These are phyloP conservation scores for Penicillium roqueforti DNA, from an alignment of 495 filamentous ascomycete species.

Conservation along the genomic window DNA sequence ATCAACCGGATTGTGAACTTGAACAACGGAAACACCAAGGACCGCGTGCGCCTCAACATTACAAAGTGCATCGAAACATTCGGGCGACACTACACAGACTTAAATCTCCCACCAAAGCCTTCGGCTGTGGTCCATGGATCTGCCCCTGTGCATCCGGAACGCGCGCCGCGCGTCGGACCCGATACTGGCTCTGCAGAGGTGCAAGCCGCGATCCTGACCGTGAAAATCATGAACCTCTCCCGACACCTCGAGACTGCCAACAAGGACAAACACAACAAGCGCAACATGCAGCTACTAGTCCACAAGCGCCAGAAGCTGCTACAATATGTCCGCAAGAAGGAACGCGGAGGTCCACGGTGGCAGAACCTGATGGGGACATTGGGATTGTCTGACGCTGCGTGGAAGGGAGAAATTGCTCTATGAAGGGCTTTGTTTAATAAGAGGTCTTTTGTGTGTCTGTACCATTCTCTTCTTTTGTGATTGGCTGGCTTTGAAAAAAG, in stretches of 20 bases:
- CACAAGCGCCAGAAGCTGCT: constrained; percentile 87
- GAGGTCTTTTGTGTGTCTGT: constrained; percentile 10
- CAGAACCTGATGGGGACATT: constrained; percentile 73
- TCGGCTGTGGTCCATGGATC: constrained; percentile 26
- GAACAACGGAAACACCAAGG: constrained; percentile 67
- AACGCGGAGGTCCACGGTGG: constrained; percentile 87
- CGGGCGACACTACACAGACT: constrained; percentile 87
- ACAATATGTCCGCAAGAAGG: constrained; percentile 79
- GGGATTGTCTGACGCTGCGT: constrained; percentile 80
- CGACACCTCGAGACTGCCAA: constrained; percentile 50
- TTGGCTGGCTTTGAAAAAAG: constrained; percentile 9
- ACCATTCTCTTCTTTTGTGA: constrained; percentile 5
- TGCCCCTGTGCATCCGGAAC: constrained; percentile 30
- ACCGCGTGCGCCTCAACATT: constrained; percentile 72
- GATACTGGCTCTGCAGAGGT: constrained; percentile 95
- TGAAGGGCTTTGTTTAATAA: constrained; percentile 35
- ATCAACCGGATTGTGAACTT: constrained; percentile 72
- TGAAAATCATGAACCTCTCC: constrained; percentile 82
- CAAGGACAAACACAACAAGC: constrained; percentile 89
- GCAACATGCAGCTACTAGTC: constrained; percentile 77
- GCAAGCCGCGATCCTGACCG: constrained; percentile 93
- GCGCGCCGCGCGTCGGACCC: constrained; percentile 69
- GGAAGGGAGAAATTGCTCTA: constrained; percentile 79
- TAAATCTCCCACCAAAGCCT: constrained; percentile 53
- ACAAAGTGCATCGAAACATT: constrained; percentile 81